Evolutionary conservation across 495 filamentous ascomycete species (phyloP).

Genomic region (Cercophora newfieldiana): DNA sequence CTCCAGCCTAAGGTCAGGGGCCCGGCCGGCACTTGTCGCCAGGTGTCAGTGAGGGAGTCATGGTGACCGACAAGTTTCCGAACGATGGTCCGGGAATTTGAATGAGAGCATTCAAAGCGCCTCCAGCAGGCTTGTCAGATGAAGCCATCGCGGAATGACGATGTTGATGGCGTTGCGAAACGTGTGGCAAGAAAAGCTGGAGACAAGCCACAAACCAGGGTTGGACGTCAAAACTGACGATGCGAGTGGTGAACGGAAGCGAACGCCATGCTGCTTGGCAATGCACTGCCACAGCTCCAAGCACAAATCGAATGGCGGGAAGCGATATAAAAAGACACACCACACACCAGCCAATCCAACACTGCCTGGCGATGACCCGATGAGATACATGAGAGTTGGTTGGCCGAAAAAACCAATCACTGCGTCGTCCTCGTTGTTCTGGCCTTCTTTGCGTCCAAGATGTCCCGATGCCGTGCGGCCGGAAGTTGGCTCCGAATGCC

Average conservation of each 20-base stretch:
- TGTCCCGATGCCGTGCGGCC: background rate
- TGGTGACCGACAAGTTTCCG: background rate
- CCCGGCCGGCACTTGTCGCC: background rate
- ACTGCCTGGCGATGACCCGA: background rate
- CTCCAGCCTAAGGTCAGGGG: too few species aligned
- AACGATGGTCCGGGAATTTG: background rate
- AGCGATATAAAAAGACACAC: background rate
- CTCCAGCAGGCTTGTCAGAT: background rate
- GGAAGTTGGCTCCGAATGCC: background rate
- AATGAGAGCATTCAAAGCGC: background rate
- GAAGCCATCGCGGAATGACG: background rate
- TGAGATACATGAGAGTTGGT: background rate
- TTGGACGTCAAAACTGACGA: background rate
- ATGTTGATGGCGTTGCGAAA: background rate
- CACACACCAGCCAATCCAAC: background rate
- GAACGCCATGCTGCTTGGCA: background rate
- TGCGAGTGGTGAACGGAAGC: background rate
- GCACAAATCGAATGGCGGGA: background rate
- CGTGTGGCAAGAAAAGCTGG: background rate
- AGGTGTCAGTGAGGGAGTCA: background rate
- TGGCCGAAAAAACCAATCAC: background rate
- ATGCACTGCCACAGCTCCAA: conserved; percentile 3
- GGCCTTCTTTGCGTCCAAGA: background rate
- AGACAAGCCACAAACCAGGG: background rate
- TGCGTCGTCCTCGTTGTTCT: background rate